Evolutionary conservation across 352 stramenopile genomes (phyloP), one percentile per base, ranked within the genome.

Genomic region (Globisporangium iwayamae): DNA sequence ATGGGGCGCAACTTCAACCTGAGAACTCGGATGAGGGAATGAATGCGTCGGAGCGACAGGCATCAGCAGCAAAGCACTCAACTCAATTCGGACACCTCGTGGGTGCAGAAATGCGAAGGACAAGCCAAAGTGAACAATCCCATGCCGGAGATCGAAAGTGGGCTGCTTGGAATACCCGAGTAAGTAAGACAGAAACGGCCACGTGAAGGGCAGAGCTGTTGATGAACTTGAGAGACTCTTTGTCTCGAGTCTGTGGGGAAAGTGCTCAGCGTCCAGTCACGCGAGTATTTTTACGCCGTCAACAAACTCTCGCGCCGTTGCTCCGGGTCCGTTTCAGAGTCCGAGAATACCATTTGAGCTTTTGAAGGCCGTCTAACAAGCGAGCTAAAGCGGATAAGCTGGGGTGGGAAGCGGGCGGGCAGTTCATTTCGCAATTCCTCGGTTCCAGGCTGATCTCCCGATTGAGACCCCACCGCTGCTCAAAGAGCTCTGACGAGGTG

Each of bases 361-460:
- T 51, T 14, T 16, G 7, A 41, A 41, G 9, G 30, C 30, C 25
- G 30, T 41, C 30, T 57, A 30, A 20, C 25, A 56, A 39, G 28
- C 30, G 2, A 30, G 16, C 7, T 30, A 30, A 43, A 43, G 48
- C 8, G 28, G 50, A 56, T 39, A 56, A 57, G 51, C 22, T 38
- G 48, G 25, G 25, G 25, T 28, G 25, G 25, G 25, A 28, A 2
- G 25, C 25, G 25, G 25, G 1, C 25, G 25, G 22, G 11, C 48
- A 41, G 36, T 20, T 57, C 51, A 57, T 41, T 57, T 45, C 30
- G 30, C 51, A 43, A 57, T 57, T 43, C 18, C 30, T 57, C 13
- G 14, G 50, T 56, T 28, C 51, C 51, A 57, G 46, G 20, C 46
- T 30, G 46, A 16, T 28, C 51, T 7, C 13, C 5, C 16, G 22